Evolutionary conservation across 495 filamentous ascomycete genomes (phyloP).

Genomic region (Cercophora scortea): DNA sequence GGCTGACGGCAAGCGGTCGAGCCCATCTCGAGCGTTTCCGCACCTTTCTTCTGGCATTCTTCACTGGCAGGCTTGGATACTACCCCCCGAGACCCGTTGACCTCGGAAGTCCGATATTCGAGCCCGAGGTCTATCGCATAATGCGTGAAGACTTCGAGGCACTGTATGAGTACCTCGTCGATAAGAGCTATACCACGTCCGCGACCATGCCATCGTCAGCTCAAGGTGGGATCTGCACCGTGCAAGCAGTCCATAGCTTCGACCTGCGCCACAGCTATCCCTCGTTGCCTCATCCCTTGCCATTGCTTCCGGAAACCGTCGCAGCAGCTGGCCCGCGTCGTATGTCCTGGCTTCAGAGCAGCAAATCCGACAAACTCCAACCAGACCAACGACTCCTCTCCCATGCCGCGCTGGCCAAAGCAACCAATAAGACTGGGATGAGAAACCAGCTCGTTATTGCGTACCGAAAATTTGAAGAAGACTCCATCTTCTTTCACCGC

Average conservation of each 20-base stretch:
- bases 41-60: conserved; percentile 52
- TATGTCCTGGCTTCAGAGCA: conserved; percentile 19
- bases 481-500: conserved; percentile 24
- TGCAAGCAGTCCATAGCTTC: conserved; percentile 52
- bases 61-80: conserved; percentile 52
- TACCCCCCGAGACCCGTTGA: conserved; percentile 48
- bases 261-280: conserved; percentile 46
- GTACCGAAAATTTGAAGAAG: conserved; percentile 41
- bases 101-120: conserved; percentile 31
- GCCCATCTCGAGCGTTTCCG: conserved; percentile 58
- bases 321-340: conserved; percentile 1
- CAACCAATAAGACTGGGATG: conserved; percentile 29
- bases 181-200: conserved; percentile 36
- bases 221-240: conserved; percentile 51
- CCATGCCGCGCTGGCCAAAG: conserved; percentile 30
- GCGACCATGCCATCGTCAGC: conserved; percentile 32
- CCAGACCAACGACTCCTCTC: conserved; percentile 26
- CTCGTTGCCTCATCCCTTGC: conserved; percentile 49
- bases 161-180: conserved; percentile 56
- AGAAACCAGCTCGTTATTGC: conserved; percentile 34
- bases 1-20: conserved; percentile 41
- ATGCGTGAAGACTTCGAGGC: conserved; percentile 57
- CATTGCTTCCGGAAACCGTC: conserved; percentile 44
- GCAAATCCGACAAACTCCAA: conserved; percentile 20
- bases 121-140: conserved; percentile 40